These are phyloP conservation scores for Curvularia spicifera DNA, from an alignment of 2,329 filamentous ascomycete genomes.

Conservation along the genomic window DNA sequence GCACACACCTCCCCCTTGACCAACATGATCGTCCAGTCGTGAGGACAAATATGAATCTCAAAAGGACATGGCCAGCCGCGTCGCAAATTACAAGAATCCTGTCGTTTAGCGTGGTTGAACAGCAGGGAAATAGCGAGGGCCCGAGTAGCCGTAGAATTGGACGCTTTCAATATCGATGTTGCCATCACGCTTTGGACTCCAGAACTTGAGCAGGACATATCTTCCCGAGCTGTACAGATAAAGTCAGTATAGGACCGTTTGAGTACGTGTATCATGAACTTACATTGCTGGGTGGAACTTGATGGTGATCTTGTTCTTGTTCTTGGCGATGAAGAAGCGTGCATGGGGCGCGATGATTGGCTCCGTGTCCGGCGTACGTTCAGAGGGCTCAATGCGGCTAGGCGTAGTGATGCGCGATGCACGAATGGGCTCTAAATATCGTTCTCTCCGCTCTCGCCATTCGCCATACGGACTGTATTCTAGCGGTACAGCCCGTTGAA, in stretches of 20 bases:
- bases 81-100: neutral
- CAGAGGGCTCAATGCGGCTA: slow-evolving; percentile 44
- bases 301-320: slow-evolving; percentile 85
- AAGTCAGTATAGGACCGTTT: slow-evolving; percentile 5
- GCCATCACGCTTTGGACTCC: slow-evolving; percentile 74
- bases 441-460: slow-evolving; percentile 38
- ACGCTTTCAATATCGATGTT: slow-evolving; percentile 94
- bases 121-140: slow-evolving; percentile 81
- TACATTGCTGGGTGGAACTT: slow-evolving; percentile 80
- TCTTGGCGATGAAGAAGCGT: slow-evolving; percentile 80
- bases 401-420: slow-evolving; percentile 40
- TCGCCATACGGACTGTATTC: slow-evolving; percentile 34
- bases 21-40: neutral
- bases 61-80: neutral
- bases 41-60: neutral
- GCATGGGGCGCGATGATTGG: slow-evolving; percentile 73
- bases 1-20: neutral
- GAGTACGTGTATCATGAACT: slow-evolving; percentile 32
- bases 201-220: slow-evolving; percentile 88
- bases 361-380: slow-evolving; percentile 26
- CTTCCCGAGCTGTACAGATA: slow-evolving; percentile 65
- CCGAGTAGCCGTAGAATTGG: slow-evolving; percentile 81
- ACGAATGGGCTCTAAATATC: slow-evolving; percentile 36
- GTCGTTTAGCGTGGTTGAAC: slow-evolving; percentile 54
- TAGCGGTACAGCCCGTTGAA: slow-evolving; percentile 34